phyloP scores from a whole-genome alignment of 257 asterid genomes.

The Jacaranda mimosifolia region DNA sequence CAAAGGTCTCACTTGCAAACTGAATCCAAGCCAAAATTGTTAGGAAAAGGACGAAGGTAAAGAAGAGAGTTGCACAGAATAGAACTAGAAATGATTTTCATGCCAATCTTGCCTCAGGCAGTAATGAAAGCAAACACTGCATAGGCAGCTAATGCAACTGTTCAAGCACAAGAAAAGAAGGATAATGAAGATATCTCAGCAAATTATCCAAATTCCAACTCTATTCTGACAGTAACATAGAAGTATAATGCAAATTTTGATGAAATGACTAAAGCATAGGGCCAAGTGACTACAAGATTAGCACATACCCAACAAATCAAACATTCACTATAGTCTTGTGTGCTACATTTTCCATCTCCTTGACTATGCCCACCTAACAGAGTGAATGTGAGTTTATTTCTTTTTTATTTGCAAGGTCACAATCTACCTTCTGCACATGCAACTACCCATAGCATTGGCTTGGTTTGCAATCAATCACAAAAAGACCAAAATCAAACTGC shows the following conservation, averaged over 20 bases:
- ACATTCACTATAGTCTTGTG: neutral
- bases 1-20: conserved; percentile 73
- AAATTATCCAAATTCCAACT: neutral
- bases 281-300: neutral
- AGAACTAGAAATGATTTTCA: conserved; percentile 10
- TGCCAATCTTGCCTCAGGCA: conserved; percentile 4
- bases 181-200: neutral
- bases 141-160: conserved; percentile 18
- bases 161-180: neutral
- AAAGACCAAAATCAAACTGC: neutral
- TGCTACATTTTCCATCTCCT: neutral
- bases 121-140: neutral
- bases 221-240: conserved; percentile 9
- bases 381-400: conserved; percentile 3
- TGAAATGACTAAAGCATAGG: neutral
- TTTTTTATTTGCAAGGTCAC: neutral
- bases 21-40: conserved; percentile 45
- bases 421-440: neutral
- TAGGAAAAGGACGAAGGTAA: conserved; percentile 23
- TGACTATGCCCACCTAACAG: conserved; percentile 8
- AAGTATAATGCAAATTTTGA: neutral
- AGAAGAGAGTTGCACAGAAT: conserved; percentile 19
- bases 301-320: neutral
- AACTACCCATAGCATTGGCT: neutral
- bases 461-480: neutral